Evolutionary conservation across 805 yeast genomes (phyloP).

Genomic region (Metschnikowia similis): DNA sequence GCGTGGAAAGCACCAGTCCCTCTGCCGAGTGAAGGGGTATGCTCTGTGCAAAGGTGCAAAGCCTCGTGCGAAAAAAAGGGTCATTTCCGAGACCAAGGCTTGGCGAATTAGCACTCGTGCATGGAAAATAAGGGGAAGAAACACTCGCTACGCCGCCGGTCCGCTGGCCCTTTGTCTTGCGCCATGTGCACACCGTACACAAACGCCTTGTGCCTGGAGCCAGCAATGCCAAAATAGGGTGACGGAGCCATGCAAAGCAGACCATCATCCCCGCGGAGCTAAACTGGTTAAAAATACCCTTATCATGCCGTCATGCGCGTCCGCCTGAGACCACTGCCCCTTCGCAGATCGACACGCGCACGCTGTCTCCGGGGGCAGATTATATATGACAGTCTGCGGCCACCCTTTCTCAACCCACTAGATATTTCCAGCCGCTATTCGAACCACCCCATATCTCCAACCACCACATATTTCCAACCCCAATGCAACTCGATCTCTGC

Average conservation of each 20-base stretch:
- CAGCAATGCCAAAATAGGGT: neutral
- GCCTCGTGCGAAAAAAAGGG: neutral
- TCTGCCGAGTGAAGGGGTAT: neutral
- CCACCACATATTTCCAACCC: neutral
- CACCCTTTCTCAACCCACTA: neutral
- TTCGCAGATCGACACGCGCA: neutral
- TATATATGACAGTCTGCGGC: neutral
- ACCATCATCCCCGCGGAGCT: neutral
- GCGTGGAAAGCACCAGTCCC: neutral
- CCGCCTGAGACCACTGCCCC: conserved; percentile 1
- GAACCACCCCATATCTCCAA: neutral
- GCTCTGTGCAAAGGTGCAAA: neutral
- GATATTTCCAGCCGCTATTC: conserved; percentile 4
- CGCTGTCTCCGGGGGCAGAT: neutral
- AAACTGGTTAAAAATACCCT: neutral
- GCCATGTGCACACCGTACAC: neutral
- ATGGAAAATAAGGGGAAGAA: neutral
- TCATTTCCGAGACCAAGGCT: neutral
- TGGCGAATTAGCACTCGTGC: neutral
- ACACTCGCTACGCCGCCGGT: neutral
- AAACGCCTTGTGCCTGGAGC: neutral
- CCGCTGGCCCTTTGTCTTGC: neutral
- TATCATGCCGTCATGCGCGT: conserved; percentile 1
- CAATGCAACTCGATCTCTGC: conserved; percentile 12
- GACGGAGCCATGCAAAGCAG: neutral